Percentiles rank a stretch among this genome's conserved stretches.
These are phyloP conservation scores for Penicillium atrosanguineum DNA, from an alignment of 495 filamentous ascomycete species.

Conservation along the genomic window DNA sequence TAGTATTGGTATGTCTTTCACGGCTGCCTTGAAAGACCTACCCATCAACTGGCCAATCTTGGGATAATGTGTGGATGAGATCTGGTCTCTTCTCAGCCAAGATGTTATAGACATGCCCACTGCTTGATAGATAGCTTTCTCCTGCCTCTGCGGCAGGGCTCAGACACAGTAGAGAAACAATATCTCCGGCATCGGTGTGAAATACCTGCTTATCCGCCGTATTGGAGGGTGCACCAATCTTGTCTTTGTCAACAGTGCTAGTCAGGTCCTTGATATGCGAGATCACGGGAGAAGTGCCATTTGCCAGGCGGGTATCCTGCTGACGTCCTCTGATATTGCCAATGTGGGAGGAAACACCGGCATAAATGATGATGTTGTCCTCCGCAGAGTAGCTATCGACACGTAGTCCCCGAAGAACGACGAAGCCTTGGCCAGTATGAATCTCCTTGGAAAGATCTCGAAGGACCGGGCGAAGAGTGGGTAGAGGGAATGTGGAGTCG, in stretches of 20 bases:
- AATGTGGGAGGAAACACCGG: constrained; percentile 59
- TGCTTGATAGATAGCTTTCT: constrained; percentile 56
- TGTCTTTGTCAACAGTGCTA: constrained; percentile 28
- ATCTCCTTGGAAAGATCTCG: constrained; percentile 51
- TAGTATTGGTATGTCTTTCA: constrained; percentile 14
- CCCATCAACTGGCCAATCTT: constrained; percentile 57
- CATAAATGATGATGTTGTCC: constrained; percentile 63
- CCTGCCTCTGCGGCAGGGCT: constrained; percentile 53
- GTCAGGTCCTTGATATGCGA: constrained; percentile 60
- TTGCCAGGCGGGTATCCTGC: constrained; percentile 27
- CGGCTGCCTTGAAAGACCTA: constrained; percentile 13
- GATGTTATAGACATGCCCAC: constrained; percentile 63
- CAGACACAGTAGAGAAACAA: constrained; percentile 59
- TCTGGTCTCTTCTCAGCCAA: constrained; percentile 60
- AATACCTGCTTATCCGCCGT: constrained; percentile 63
- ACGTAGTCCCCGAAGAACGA: constrained; percentile 31
- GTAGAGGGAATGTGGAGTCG: constrained; percentile 56
- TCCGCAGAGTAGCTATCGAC: constrained; percentile 50
- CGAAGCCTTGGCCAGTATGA: constrained; percentile 60
- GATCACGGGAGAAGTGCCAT: constrained; percentile 20
- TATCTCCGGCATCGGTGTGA: constrained; percentile 70
- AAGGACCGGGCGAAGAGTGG: constrained; percentile 45
- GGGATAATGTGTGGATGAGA: constrained; percentile 53
- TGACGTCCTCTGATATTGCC: constrained; percentile 57
- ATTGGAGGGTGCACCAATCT: constrained; percentile 55